Evolutionary conservation across 2,329 filamentous ascomycete species (phyloP).

Genomic region (Lasiodiplodia sp.): DNA sequence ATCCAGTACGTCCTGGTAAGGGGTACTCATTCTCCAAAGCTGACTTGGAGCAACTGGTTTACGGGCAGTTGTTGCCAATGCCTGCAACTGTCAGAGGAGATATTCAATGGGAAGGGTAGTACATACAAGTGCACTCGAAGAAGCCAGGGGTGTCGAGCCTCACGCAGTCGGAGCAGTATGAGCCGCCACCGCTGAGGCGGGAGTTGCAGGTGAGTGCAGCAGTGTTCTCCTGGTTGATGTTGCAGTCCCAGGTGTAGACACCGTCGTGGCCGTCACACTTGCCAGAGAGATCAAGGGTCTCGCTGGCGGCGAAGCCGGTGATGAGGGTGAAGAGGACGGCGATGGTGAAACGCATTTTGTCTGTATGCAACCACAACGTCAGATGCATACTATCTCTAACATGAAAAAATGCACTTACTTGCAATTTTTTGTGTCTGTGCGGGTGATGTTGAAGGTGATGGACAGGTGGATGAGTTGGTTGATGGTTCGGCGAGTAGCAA

Average conservation of each 20-base stretch:
- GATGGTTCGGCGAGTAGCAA: background rate
- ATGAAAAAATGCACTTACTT: too few relatives aligned
- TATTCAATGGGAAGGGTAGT: background rate
- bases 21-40: too few relatives aligned
- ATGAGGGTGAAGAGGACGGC: background rate
- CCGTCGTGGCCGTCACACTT: background rate
- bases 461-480: background rate
- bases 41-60: background rate
- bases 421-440: too few relatives aligned
- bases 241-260: slow-evolving; percentile 14
- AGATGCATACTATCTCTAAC: too few relatives aligned
- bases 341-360: slow-evolving; percentile 2
- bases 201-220: slow-evolving; percentile 7
- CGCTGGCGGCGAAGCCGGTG: background rate
- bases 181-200: background rate
- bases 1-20: too few relatives aligned
- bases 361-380: background rate
- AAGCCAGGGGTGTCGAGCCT: slow-evolving; percentile 6
- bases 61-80: background rate
- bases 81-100: background rate
- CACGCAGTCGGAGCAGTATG: slow-evolving; percentile 20
- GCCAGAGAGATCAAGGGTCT: slow-evolving; percentile 1
- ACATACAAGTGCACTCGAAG: slow-evolving; percentile 11
- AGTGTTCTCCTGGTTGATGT: slow-evolving; percentile 6
- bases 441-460: background rate